Conservation (phyloP, 352 stramenopile genomes). For the Globisporangium spinosum region DNA sequence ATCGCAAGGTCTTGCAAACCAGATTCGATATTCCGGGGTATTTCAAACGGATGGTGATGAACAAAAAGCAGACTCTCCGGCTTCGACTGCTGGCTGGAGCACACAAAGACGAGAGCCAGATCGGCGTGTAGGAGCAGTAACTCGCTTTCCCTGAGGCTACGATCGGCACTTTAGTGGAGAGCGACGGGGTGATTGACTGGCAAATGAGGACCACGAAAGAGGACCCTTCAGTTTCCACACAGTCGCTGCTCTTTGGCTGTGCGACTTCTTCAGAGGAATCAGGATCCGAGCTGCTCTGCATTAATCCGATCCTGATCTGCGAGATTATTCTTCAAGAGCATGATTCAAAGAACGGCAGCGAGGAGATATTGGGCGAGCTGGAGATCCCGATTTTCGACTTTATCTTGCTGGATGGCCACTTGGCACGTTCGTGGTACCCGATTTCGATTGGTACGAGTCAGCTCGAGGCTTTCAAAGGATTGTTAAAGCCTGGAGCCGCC, state of each 20-base stretch:
- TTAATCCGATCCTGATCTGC: constrained; percentile 30
- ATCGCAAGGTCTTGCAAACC: constrained; percentile 28
- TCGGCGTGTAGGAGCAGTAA: background rate
- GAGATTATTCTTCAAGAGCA: constrained; percentile 20
- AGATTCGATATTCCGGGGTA: constrained; percentile 22
- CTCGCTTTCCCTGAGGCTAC: constrained; percentile 3
- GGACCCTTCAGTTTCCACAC: background rate
- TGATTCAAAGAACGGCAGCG: background rate
- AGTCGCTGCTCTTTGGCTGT: constrained; percentile 14
- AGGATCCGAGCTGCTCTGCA: background rate
- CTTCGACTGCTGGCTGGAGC: constrained; percentile 18
- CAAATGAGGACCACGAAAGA: background rate
- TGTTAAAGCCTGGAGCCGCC: background rate
- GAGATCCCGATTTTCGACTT: constrained; percentile 50
- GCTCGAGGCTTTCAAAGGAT: background rate
- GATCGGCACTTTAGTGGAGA: constrained; percentile 5
- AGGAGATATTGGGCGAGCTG: constrained; percentile 21
- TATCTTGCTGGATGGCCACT: constrained; percentile 38
- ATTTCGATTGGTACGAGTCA: background rate
- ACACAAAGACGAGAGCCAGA: background rate
- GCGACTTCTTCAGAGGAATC: background rate
- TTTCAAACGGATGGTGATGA: constrained; percentile 21
- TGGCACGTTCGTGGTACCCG: constrained; percentile 32
- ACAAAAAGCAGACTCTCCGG: constrained; percentile 12
- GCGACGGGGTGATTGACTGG: constrained; percentile 16